Evolutionary conservation across 179 eudicot species (phyloP).

Genomic region (Beta macrorhiza): DNA sequence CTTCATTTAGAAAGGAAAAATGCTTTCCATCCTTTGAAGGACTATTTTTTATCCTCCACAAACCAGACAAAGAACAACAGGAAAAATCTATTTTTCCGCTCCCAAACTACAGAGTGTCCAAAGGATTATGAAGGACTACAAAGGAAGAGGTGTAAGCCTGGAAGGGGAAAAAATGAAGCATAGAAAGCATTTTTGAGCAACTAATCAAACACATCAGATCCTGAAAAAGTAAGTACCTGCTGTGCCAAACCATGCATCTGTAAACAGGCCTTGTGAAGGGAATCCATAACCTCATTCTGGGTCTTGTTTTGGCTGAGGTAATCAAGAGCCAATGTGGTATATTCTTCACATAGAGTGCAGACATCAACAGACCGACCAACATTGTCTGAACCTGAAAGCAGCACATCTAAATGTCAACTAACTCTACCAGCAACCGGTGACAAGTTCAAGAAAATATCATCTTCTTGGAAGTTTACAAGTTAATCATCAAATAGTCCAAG

Average conservation of each 20-base stretch:
- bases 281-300: slow-evolving; percentile 47
- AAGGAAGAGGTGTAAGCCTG: neutral
- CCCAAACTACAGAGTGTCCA: no score
- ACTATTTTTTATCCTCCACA: no score
- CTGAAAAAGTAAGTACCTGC: slow-evolving; percentile 40
- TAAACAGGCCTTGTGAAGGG: slow-evolving; percentile 66
- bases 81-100: no score
- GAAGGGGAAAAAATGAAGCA: neutral
- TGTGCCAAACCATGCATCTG: slow-evolving; percentile 49
- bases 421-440: slow-evolving; percentile 1
- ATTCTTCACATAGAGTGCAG: slow-evolving; percentile 74
- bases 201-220: neutral
- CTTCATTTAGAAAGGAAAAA: no score
- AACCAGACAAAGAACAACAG: no score
- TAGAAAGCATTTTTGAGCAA: neutral
- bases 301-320: slow-evolving; percentile 71
- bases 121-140: neutral
- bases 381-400: slow-evolving; percentile 34
- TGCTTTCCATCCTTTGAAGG: no score
- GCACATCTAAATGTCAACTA: slow-evolving; percentile 5
- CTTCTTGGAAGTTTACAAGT: neutral
- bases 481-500: neutral
- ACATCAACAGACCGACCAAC: slow-evolving; percentile 35
- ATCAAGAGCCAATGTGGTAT: slow-evolving; percentile 48
- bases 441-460: neutral